Percentiles rank a stretch among this genome's conserved stretches.
Conservation (phyloP, 805 yeast species). For the Yarrowia yakushimensis region DNA sequence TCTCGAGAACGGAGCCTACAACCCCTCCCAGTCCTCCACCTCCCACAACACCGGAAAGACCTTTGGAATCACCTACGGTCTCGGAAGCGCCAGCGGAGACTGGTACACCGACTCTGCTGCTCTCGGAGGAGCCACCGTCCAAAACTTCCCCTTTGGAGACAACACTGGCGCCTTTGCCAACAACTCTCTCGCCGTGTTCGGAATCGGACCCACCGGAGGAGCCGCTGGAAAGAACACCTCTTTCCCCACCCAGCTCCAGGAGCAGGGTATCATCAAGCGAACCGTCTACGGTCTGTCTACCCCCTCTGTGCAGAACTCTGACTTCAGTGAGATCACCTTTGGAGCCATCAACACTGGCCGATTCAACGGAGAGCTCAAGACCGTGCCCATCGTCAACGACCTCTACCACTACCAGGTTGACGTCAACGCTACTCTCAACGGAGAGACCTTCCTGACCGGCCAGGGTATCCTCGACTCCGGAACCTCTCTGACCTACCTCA, state of each 20-base stretch:
- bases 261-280: conserved; percentile 41
- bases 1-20: conserved; percentile 8
- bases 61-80: conserved; percentile 36
- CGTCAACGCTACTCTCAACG: conserved; percentile 27
- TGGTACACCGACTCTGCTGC: conserved; percentile 59
- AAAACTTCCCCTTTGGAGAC: conserved; percentile 61
- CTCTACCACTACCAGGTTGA: conserved; percentile 24
- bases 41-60: conserved; percentile 27
- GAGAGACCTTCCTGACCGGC: neutral
- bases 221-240: too few species aligned
- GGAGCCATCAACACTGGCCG: conserved; percentile 45
- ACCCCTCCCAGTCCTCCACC: conserved; percentile 26
- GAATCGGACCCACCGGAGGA: conserved; percentile 37
- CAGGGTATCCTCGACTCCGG: conserved; percentile 55
- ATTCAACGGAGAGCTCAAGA: conserved; percentile 39
- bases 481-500: conserved; percentile 44
- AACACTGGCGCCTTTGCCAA: conserved; percentile 48
- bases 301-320: conserved; percentile 33
- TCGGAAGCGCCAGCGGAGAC: conserved; percentile 45
- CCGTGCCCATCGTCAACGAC: conserved; percentile 27
- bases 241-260: too few species aligned
- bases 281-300: conserved; percentile 45
- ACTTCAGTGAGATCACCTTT: conserved; percentile 37
- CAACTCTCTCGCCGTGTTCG: conserved; percentile 35
- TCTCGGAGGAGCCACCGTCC: conserved; percentile 48